These are phyloP conservation scores for Aegilops longissima DNA, from an alignment of 176 grass and related monocot genomes.

Conservation along the genomic window DNA sequence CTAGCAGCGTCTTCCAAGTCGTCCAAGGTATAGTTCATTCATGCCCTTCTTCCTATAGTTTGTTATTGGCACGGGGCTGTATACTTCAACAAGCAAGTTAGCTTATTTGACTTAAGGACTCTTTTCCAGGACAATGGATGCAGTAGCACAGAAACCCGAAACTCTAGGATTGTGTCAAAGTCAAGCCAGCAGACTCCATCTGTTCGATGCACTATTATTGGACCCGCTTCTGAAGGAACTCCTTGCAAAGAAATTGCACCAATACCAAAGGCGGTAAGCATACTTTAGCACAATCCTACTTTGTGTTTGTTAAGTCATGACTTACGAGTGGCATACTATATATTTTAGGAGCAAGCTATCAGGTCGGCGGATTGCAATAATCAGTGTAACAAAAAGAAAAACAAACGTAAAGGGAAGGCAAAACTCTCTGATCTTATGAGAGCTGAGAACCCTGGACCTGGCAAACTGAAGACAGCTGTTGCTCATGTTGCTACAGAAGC, in stretches of 20 bases:
- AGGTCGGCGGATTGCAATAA: slow-evolving; percentile 46
- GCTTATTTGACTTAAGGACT: slow-evolving; percentile 6
- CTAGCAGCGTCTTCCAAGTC: slow-evolving; percentile 41
- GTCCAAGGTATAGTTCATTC: slow-evolving; percentile 49
- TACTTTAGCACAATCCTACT: slow-evolving; percentile 12
- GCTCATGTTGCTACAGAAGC: slow-evolving; percentile 35
- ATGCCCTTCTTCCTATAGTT: slow-evolving; percentile 19
- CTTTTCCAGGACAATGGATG: slow-evolving; percentile 52
- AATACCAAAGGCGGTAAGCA: slow-evolving; percentile 32
- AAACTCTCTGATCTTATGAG: slow-evolving; percentile 47
- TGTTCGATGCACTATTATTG: slow-evolving; percentile 21
- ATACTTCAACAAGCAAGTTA: slow-evolving; percentile 30
- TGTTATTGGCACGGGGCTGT: slow-evolving; percentile 21
- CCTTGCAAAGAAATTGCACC: slow-evolving; percentile 39
- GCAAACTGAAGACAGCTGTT: slow-evolving; percentile 38
- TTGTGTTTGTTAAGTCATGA: slow-evolving; percentile 31
- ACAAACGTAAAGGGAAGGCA: slow-evolving; percentile 74
- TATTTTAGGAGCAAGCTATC: slow-evolving; percentile 55
- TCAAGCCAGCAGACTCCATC: slow-evolving; percentile 32
- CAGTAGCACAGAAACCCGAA: slow-evolving; percentile 43
- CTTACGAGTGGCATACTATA: slow-evolving; percentile 8
- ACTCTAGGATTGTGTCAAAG: slow-evolving; percentile 35
- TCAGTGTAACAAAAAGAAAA: slow-evolving; percentile 71
- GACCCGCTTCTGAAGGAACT: slow-evolving; percentile 28
- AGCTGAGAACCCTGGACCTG: slow-evolving; percentile 45